Evolutionary conservation across 495 filamentous ascomycete genomes (phyloP).

Genomic region (Aspergillus biplanus): DNA sequence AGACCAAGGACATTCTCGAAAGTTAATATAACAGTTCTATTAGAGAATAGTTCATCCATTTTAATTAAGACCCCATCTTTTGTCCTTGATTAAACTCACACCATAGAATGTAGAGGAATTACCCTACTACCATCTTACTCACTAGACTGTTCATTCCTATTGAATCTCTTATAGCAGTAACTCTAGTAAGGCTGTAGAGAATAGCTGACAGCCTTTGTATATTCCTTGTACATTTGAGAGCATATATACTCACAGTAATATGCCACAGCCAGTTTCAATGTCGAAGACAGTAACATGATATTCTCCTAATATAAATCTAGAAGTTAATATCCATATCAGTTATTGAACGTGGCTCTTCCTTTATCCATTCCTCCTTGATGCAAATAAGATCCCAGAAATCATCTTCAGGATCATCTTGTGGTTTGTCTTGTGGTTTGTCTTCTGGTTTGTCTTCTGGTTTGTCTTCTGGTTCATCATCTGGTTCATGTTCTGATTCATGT

Average conservation of each 20-base stretch:
- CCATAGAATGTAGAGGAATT: no score
- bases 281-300: slow-evolving; percentile 1
- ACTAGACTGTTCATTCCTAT: no score
- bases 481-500: neutral
- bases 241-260: neutral
- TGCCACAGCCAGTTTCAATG: neutral
- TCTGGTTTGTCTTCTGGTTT: neutral
- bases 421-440: neutral
- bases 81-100: no score
- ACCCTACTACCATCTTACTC: no score
- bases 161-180: no score
- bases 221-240: neutral
- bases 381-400: slow-evolving; percentile 1
- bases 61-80: no score
- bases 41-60: no score
- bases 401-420: neutral
- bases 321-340: slow-evolving; percentile 6
- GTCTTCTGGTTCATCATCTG: neutral
- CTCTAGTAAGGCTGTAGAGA: neutral
- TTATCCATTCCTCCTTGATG: slow-evolving; percentile 1
- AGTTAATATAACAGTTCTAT: no score
- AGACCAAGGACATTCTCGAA: no score
- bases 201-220: slow-evolving; percentile 6
- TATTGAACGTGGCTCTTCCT: neutral
- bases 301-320: slow-evolving; percentile 3